These are phyloP conservation scores for Phialophora tarda DNA, from an alignment of 2,329 filamentous ascomycete species.

Conservation along the genomic window DNA sequence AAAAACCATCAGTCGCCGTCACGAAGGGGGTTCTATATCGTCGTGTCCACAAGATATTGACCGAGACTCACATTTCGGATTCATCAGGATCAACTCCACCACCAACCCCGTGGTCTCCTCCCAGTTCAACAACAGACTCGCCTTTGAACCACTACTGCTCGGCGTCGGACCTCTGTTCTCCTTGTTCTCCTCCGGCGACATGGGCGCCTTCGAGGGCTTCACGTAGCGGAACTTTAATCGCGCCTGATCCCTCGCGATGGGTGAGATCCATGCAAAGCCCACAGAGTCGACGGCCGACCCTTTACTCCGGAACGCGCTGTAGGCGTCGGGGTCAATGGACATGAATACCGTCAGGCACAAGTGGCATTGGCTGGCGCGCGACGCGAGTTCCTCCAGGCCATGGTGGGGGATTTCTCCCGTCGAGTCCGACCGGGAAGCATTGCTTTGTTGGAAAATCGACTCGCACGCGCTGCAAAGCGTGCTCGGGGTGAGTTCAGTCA, in stretches of 20 bases:
- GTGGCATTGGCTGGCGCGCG: slow-evolving; percentile 38
- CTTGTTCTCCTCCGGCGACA: slow-evolving; percentile 14
- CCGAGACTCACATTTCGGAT: slow-evolving; percentile 37
- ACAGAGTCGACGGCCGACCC: slow-evolving; percentile 25
- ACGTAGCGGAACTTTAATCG: slow-evolving; percentile 39
- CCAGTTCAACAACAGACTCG: slow-evolving; percentile 23
- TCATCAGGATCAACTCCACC: slow-evolving; percentile 40
- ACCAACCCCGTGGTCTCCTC: slow-evolving; percentile 23
- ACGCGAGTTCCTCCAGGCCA: slow-evolving; percentile 37
- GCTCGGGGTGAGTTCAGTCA: slow-evolving; percentile 32
- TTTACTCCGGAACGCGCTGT: slow-evolving; percentile 31
- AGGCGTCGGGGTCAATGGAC: slow-evolving; percentile 39
- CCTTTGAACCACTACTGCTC: slow-evolving; percentile 25
- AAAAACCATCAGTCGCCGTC: neutral
- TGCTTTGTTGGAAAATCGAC: slow-evolving; percentile 33
- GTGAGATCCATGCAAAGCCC: slow-evolving; percentile 35
- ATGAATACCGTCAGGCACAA: slow-evolving; percentile 40
- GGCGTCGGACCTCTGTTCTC: slow-evolving; percentile 22
- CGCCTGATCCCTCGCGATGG: slow-evolving; percentile 40
- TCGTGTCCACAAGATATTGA: neutral
- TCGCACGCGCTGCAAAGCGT: slow-evolving; percentile 37
- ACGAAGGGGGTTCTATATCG: neutral
- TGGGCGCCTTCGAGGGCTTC: slow-evolving; percentile 17
- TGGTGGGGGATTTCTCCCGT: slow-evolving; percentile 37
- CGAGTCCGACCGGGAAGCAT: slow-evolving; percentile 21